Evolutionary conservation across 805 yeast genomes (phyloP).

Genomic region (Scheffersomyces lignosus): DNA sequence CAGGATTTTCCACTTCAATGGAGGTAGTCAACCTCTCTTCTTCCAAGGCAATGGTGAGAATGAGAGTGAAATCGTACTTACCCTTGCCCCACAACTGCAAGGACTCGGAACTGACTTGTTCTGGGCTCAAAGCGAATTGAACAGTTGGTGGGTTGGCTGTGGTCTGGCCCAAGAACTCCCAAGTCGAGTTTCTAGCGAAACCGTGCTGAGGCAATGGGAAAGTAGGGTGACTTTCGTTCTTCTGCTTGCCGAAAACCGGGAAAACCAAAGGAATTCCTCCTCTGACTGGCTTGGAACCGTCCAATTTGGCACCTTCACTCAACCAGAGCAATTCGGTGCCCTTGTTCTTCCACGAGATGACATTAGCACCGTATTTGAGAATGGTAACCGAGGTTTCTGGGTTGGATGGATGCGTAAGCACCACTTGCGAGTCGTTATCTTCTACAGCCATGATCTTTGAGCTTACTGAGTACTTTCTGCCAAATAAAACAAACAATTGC

Average conservation of each 20-base stretch:
- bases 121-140: constrained; percentile 91
- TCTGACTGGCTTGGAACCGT: constrained; percentile 91
- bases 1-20: constrained; percentile 76
- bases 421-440: constrained; percentile 62
- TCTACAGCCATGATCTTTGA: constrained; percentile 57
- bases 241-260: constrained; percentile 83
- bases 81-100: constrained; percentile 54
- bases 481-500: no score
- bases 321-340: constrained; percentile 85
- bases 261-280: constrained; percentile 97
- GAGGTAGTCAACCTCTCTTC: constrained; percentile 60
- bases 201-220: constrained; percentile 90
- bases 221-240: constrained; percentile 53
- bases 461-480: no score
- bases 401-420: constrained; percentile 55
- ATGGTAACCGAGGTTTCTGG: constrained; percentile 60
- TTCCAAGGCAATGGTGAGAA: constrained; percentile 31
- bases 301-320: constrained; percentile 73
- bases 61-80: constrained; percentile 62
- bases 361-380: constrained; percentile 86
- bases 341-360: constrained; percentile 70
- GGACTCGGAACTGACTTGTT: constrained; percentile 64
- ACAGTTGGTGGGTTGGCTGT: constrained; percentile 62
- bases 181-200: constrained; percentile 82
- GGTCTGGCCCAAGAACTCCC: constrained; percentile 94